Base-by-base conservation (phyloP, 805 yeast species). In the Barnettozyma pratensis region DNA sequence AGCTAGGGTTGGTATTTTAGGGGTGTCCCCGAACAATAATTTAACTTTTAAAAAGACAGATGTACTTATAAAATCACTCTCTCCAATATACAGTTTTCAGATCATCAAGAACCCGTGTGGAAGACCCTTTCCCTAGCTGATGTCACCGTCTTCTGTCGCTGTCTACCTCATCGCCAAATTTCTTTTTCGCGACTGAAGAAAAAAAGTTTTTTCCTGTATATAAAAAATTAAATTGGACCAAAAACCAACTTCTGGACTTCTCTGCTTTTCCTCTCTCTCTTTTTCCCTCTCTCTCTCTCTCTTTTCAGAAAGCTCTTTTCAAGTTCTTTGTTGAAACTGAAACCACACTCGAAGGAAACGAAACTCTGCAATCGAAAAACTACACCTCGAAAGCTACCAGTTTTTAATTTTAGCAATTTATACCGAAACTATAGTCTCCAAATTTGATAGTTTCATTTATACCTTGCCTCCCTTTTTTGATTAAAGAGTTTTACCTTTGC, bases 251-350 rank as follows among this genome's bases (percentile, higher is more conserved):
- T 48, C 34, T 42, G 29, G 25, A 27, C 25, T 37, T 54, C 48
- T 53, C 54, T 45, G 39, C 55, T 54, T 59, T 45, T 47, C 59
- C 55, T 54, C 52, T 36, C 58, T 61, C 48, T 47, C 48, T 51
- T 55, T 54, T 52, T 48, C 61, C 47, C 49, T 46, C 32, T 49
- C 51, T 55, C 53, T 53, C 67, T 53, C 72, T 71, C 70, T 51
- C 45, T 54, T 58, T 59, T 59, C 64, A 60, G 63, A 59, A 60
- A 59, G 59, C 63, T 55, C 62, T 56, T 59, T 51, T 56, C 47
- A 44, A 49, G 49, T 48, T 46, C 48, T 49, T 46, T 46, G 44
- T 46, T 49, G 52, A 39, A 46, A 36, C 39, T 39, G 47, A 37
- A 47, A 39, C 30, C 41, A 14, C 27, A 32, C 44, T 29, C 37